A percentile compares a stretch with the other conserved stretches of the same genome.
These are phyloP conservation scores for Yarrowia hollandica DNA, from an alignment of 805 yeast species.

Conservation along the genomic window DNA sequence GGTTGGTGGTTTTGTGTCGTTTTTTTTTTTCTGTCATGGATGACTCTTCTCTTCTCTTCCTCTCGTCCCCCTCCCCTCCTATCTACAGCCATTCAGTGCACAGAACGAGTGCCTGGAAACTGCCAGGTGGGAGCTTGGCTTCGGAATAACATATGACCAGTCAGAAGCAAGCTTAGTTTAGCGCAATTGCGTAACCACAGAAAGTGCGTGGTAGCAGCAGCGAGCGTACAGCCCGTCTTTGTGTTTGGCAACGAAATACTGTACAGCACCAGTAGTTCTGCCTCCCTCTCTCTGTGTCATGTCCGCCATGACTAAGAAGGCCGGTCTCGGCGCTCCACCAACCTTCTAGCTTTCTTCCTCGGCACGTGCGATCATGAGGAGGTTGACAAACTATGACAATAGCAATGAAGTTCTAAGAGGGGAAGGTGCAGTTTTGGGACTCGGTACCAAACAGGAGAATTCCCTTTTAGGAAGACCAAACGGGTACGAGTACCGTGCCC, in stretches of 20 bases:
- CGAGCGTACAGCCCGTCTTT: no score
- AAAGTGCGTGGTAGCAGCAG: no score
- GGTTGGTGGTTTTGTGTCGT: no score
- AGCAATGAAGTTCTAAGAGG: background rate
- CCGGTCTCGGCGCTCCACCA: slow-evolving; percentile 13
- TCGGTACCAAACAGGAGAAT: no score
- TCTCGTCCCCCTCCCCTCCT: no score
- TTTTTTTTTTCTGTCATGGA: no score
- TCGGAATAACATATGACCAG: slow-evolving; percentile 6
- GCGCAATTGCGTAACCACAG: background rate
- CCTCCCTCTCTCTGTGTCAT: no score
- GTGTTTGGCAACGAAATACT: background rate
- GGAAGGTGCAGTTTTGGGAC: background rate
- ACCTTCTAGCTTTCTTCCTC: slow-evolving; percentile 4
- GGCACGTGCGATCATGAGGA: slow-evolving; percentile 19
- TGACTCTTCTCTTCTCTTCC: no score
- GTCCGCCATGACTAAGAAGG: slow-evolving; percentile 2
- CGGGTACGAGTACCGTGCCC: no score
- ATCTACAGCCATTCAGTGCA: slow-evolving; percentile 8
- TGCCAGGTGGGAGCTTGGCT: no score
- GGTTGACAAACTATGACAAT: no score
- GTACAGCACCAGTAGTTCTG: background rate
- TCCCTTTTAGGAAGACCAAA: no score
- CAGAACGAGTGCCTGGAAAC: background rate
- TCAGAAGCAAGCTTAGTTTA: background rate